Base-by-base conservation (phyloP, 768 basidiomycete genomes). In the Leccinum subtestaceum region DNA sequence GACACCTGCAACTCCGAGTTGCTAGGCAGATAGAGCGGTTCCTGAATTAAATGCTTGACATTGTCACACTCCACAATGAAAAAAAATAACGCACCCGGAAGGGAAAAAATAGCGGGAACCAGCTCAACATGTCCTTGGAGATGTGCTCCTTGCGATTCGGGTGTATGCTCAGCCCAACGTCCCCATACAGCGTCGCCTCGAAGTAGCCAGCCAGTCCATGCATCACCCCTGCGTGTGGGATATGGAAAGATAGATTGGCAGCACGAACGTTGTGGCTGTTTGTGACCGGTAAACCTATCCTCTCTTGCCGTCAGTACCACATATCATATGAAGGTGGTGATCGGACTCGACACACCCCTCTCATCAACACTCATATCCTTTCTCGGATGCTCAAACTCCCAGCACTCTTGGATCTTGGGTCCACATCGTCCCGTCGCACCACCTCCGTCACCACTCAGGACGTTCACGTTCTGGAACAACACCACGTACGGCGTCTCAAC, bases 41-140 rank as follows among this genome's bases (percentile, higher is more conserved):
- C 93, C 93, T 97, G 65, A 9, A 40, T 27, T 12, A 32, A 36
- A 48, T 27, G 4, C 10, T 3, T 43, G 40, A 10, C 9, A n/a
- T 19, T 19, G 5, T 32, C 40, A 5, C 38, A 40, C n/a, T 43
- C n/a, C 40, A 43, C 40, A 43, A 19, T n/a, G 40, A n/a, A 10
- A n/a, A n/a, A 10, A 8, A 50, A 59, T 60, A 9, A 72, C 84
- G 31, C 59, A 90, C 95, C 74, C 86, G 89, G 70, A 98, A 85
- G 2, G 97, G 97, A 75, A 99, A 96, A 76, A 93, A 97, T 19
- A 98, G 75, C 0, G 97, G 97, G 76, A 99, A 99, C 97, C 97
- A 99, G 70, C 95, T 98, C 66, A 98, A 79, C 97, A 99, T 99
- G 65, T 98, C 89, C 66, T 92, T 95, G 8, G 93, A 95, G 55